phyloP scores from a whole-genome alignment of 2,329 filamentous ascomycete genomes.

The Colletotrichum echinochloae region DNA sequence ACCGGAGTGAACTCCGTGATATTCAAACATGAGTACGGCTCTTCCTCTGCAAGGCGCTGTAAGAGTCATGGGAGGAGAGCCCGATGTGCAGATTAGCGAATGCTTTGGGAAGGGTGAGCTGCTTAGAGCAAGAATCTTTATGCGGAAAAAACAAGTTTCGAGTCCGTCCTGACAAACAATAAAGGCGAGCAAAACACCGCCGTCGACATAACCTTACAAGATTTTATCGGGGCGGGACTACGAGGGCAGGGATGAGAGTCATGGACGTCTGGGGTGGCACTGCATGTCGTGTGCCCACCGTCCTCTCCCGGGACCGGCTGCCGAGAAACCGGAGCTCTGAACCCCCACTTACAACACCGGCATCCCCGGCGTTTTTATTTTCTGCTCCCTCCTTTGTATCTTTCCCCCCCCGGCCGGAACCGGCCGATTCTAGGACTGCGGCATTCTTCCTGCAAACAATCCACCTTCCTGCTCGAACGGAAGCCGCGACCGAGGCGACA shows the following conservation, averaged over 20 bases:
- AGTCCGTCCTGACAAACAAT: background rate
- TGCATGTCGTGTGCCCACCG: background rate
- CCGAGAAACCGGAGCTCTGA: slow-evolving; percentile 1
- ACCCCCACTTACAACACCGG: slow-evolving; percentile 22
- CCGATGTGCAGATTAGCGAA: background rate
- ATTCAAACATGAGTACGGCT: background rate
- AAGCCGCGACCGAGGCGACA: background rate
- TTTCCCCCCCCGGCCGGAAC: background rate
- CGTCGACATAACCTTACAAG: slow-evolving; percentile 18
- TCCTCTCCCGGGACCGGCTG: background rate
- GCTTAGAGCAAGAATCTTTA: background rate
- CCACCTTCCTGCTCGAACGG: background rate
- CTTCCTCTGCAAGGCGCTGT: no score
- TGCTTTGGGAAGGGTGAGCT: background rate
- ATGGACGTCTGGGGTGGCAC: slow-evolving; percentile 11
- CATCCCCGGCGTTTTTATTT: slow-evolving; percentile 1
- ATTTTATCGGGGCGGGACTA: slow-evolving; percentile 2
- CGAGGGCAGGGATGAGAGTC: slow-evolving; percentile 31
- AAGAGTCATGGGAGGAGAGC: background rate
- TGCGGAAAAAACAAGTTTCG: no score
- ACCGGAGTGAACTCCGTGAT: background rate
- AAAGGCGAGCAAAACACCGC: slow-evolving; percentile 1
- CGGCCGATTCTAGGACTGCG: background rate
- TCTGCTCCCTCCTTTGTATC: no score
- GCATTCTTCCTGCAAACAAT: background rate